Base-by-base conservation (phyloP, 1,284 basidiomycete species). In the Anthracocystis setariae region DNA sequence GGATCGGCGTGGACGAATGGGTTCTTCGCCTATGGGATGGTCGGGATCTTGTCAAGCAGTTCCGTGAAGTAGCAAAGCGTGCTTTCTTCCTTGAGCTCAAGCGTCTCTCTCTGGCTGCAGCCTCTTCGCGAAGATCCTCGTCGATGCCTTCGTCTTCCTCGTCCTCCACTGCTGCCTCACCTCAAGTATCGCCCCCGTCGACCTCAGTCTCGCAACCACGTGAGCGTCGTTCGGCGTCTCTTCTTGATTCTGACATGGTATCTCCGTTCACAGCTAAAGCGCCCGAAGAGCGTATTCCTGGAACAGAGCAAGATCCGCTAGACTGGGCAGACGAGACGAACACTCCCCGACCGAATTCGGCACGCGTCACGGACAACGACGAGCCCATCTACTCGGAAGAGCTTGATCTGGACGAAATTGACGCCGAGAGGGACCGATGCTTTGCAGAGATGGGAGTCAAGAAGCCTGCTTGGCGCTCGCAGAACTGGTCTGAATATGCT, bases 1-100 rank as follows among this genome's bases (percentile, higher is more conserved):
- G 56, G 44, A 75, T 75, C 50, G 73, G 73, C 42, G 39, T 75
- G 9, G 73, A 75, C 21, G 73, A 75, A 24, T 75, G 73, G 73
- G 53, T 75, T 23, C 52, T 75, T 7, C 45, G 73, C n/a, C 63
- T 72, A 25, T 72, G 69, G 69, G 69, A 72, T 18, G 69, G 69
- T 4, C 59, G 69, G 3, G 69, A 72, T 38, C 55, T 72, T n/a
- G 63, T 72, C 59, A 63, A 63, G 44, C 63, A 67, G 15, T 67
- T 72, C 43, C 55, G 69, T 32, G 69, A 72, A 37, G 46, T 66
- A 9, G 63, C 69, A 13, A 56, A 67, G 38, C 61, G 63, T 15
- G 63, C 63, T 12, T 72, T 66, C 45, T 75, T 72, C 42, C 55
- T 75, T 25, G 73, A 75, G 43, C 65, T 75, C 45, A 67, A 73